Conservation (phyloP, 2,329 filamentous ascomycete genomes). For the Aureobasidium leucospermi region DNA sequence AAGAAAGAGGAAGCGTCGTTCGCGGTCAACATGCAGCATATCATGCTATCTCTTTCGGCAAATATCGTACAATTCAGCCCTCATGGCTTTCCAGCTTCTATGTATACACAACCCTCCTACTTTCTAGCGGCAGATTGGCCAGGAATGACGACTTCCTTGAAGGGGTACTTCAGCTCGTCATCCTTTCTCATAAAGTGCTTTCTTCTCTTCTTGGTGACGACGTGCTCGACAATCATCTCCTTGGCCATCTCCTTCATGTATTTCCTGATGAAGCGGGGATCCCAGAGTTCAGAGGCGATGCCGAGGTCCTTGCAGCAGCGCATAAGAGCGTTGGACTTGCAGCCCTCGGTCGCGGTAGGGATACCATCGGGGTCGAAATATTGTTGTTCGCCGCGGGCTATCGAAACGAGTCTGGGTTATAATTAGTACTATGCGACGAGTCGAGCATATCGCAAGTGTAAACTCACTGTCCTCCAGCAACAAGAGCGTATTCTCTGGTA, state of each 20-base stretch:
- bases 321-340: conserved; percentile 96
- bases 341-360: conserved; percentile 89
- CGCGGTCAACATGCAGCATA: not conserved
- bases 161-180: conserved; percentile 61
- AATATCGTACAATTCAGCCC: not conserved
- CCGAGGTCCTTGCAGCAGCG: conserved; percentile 97
- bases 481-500: conserved; percentile 87
- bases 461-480: conserved; percentile 76
- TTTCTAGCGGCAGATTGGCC: conserved; percentile 2
- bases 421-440: not conserved
- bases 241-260: conserved; percentile 69
- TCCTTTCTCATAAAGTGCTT: conserved; percentile 84
- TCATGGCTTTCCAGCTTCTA: not conserved
- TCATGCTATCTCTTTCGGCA: not conserved
- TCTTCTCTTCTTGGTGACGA: conserved; percentile 76
- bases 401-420: conserved; percentile 66
- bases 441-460: not conserved
- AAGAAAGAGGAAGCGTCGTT: not conserved
- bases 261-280: conserved; percentile 78
- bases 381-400: conserved; percentile 88
- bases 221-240: conserved; percentile 87
- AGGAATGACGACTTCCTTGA: conserved; percentile 39
- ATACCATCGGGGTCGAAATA: conserved; percentile 89
- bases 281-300: conserved; percentile 92
- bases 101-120: not conserved